These are phyloP conservation scores for Daldinia childiae DNA, from an alignment of 495 filamentous ascomycete species.

Conservation along the genomic window DNA sequence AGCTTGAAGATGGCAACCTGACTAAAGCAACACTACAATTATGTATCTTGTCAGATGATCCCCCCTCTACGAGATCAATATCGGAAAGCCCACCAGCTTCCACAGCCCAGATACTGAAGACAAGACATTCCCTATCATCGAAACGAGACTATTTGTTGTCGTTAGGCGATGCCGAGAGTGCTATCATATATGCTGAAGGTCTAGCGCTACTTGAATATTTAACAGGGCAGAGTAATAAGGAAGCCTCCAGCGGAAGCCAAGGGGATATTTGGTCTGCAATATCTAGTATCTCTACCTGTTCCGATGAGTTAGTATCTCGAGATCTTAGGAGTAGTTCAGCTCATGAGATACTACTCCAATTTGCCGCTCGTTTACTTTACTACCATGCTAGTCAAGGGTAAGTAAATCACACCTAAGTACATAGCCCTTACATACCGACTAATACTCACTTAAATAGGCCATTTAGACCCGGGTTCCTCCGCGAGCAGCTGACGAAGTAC, in stretches of 20 bases:
- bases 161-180: constrained; percentile 52
- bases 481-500: constrained; percentile 65
- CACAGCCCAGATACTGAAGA: constrained; percentile 61
- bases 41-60: constrained; percentile 37
- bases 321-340: constrained; percentile 44
- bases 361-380: constrained; percentile 71
- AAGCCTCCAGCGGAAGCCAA: constrained; percentile 50
- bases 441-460: constrained; percentile 47
- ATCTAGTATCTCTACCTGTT: constrained; percentile 49
- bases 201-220: constrained; percentile 73
- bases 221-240: constrained; percentile 46
- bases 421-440: constrained; percentile 7
- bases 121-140: constrained; percentile 64
- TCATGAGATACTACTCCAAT: constrained; percentile 72
- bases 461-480: constrained; percentile 71
- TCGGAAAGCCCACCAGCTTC: constrained; percentile 22
- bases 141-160: constrained; percentile 66
- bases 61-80: constrained; percentile 8
- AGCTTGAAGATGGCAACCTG: constrained; percentile 60
- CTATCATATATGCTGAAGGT: constrained; percentile 66
- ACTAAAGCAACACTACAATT: constrained; percentile 59
- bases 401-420: constrained; percentile 17
- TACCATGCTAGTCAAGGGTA: constrained; percentile 68
- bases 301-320: constrained; percentile 47
- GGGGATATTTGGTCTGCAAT: constrained; percentile 63